Percentiles rank a stretch among this genome's conserved stretches.
Evolutionary conservation across 208 protist genomes (phyloP).

Genomic region (Leishmania tropica): DNA sequence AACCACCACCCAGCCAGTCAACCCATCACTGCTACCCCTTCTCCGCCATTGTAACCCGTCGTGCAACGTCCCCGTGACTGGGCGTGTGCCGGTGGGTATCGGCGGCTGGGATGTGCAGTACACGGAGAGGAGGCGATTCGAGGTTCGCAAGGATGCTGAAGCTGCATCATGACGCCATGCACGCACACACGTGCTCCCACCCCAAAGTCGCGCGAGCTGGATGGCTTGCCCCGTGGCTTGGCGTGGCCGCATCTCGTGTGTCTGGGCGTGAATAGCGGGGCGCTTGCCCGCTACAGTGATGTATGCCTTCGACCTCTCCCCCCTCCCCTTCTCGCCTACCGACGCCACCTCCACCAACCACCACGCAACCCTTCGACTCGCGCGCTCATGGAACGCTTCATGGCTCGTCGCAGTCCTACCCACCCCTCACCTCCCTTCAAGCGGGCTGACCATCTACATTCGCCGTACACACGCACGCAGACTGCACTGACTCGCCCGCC

Average conservation of each 20-base stretch:
- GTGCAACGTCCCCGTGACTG: no score
- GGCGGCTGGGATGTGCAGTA: no score
- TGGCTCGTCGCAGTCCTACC: neutral
- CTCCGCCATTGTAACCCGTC: no score
- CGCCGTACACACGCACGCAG: neutral
- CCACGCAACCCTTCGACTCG: no score
- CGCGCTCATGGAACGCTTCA: no score
- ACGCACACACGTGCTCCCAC: neutral
- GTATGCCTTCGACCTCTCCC: neutral
- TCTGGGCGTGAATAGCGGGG: neutral
- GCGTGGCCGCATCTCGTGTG: no score
- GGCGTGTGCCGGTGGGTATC: no score
- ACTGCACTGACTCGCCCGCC: neutral
- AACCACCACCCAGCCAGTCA: no score
- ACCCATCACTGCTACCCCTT: no score
- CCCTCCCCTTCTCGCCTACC: neutral
- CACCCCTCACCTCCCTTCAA: neutral
- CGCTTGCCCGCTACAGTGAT: neutral
- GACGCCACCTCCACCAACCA: no score
- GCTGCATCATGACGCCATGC: neutral
- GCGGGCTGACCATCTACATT: neutral
- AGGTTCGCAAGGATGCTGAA: neutral
- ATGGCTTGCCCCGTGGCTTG: neutral
- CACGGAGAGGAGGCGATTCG: neutral
- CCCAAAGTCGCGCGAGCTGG: neutral